phyloP scores from a whole-genome alignment of 306 rosid genomes.

The Bauhinia variegata region DNA sequence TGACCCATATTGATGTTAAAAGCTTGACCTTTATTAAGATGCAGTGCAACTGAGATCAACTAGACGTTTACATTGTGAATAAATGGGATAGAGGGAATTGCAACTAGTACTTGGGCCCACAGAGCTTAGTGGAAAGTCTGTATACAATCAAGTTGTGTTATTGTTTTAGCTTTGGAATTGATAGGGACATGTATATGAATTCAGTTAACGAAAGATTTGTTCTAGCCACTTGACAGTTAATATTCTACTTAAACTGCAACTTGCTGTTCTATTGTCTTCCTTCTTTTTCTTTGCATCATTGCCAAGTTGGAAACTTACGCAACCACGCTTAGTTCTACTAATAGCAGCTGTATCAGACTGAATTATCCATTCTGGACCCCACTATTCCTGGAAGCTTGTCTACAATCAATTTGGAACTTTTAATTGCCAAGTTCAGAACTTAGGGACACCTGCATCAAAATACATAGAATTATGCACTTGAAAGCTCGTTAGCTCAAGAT shows the following conservation, averaged over 20 bases:
- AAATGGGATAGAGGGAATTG: background rate
- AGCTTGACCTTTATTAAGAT: too few relatives aligned
- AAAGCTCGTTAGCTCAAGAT: too few relatives aligned
- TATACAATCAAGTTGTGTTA: slow-evolving; percentile 10
- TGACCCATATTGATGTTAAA: too few relatives aligned
- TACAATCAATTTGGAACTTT: slow-evolving; percentile 18
- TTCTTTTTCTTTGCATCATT: slow-evolving; percentile 13
- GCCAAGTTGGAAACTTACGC: slow-evolving; percentile 2
- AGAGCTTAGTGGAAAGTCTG: too few relatives aligned
- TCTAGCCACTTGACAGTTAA: slow-evolving; percentile 30
- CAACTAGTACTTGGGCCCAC: too few relatives aligned
- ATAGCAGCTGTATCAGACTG: background rate
- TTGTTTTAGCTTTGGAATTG: background rate
- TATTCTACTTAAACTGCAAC: slow-evolving; percentile 24
- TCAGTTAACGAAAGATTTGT: background rate
- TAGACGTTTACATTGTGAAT: too few relatives aligned
- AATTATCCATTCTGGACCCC: too few relatives aligned
- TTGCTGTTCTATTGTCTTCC: background rate
- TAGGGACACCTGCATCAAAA: too few relatives aligned
- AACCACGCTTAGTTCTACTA: too few relatives aligned
- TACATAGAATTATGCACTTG: too few relatives aligned
- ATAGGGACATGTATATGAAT: slow-evolving; percentile 17
- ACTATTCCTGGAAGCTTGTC: background rate
- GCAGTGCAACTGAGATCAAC: too few relatives aligned
- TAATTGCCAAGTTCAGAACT: too few relatives aligned